A percentile compares a stretch with the other conserved stretches of the same genome.
Evolutionary conservation across 2,329 filamentous ascomycete species (phyloP).

Genomic region (Neurospora sp.): DNA sequence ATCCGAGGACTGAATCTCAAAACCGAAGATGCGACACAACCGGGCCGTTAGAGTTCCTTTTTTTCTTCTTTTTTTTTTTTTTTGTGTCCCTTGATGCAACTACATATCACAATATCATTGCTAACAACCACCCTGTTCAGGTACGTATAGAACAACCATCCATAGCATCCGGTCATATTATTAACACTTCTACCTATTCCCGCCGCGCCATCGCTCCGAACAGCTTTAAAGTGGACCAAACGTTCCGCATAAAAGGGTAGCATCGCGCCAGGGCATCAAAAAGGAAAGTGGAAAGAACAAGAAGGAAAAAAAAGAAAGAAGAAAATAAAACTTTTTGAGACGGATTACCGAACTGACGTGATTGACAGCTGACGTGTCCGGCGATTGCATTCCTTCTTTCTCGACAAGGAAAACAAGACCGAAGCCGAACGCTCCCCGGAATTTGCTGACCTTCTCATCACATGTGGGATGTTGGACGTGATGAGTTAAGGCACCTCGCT

Average conservation of each 20-base stretch:
- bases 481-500: background rate
- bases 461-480: slow-evolving; percentile 6
- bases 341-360: background rate
- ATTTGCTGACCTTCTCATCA: background rate
- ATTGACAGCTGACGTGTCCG: background rate
- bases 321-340: background rate
- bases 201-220: background rate
- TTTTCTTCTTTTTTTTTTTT: background rate
- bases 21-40: background rate
- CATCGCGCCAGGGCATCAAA: background rate
- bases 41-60: background rate
- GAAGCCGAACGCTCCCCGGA: background rate
- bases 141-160: background rate
- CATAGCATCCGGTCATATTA: background rate
- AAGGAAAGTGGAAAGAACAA: background rate
- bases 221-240: background rate
- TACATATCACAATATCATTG: background rate
- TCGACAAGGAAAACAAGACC: background rate
- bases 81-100: background rate
- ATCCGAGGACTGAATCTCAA: background rate
- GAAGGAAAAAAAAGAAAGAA: background rate
- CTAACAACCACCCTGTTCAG: background rate
- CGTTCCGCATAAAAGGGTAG: background rate
- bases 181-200: background rate
- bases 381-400: background rate